Percentiles rank a stretch among this genome's conserved stretches.
phyloP scores from a whole-genome alignment of 495 filamentous ascomycete genomes.

The Hyaloscypha variabilis region DNA sequence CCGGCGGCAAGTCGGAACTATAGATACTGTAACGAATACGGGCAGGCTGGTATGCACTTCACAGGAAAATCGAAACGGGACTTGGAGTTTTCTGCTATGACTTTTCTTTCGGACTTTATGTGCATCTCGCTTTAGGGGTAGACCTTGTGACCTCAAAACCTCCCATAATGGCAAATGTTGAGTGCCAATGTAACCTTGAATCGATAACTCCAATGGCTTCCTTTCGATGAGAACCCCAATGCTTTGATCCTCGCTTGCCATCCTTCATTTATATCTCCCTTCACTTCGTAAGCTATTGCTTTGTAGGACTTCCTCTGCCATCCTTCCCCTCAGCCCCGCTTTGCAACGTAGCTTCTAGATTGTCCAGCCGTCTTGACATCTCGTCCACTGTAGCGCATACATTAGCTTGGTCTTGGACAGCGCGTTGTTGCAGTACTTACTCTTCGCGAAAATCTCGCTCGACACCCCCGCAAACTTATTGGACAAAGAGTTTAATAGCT shows the following conservation, averaged over 20 bases:
- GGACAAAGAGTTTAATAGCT: slow-evolving; percentile 79
- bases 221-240: neutral
- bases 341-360: slow-evolving; percentile 75
- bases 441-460: slow-evolving; percentile 84
- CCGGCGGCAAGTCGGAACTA: slow-evolving; percentile 30
- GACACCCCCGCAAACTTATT: slow-evolving; percentile 83
- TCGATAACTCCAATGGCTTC: neutral
- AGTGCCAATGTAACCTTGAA: neutral
- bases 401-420: neutral
- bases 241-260: neutral
- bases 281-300: slow-evolving; percentile 29
- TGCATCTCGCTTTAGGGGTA: neutral
- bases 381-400: slow-evolving; percentile 73
- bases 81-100: slow-evolving; percentile 5
- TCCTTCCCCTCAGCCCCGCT: slow-evolving; percentile 43
- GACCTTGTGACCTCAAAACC: slow-evolving; percentile 33
- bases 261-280: neutral
- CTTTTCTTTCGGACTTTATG: neutral
- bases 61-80: slow-evolving; percentile 21
- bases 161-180: neutral
- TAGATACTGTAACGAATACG: slow-evolving; percentile 20
- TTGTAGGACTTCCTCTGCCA: slow-evolving; percentile 34
- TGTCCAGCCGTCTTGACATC: slow-evolving; percentile 88
- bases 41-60: slow-evolving; percentile 2
- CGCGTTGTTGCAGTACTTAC: slow-evolving; percentile 49